Conservation (phyloP, 2,329 filamentous ascomycete species). For the Colletotrichum lini region DNA sequence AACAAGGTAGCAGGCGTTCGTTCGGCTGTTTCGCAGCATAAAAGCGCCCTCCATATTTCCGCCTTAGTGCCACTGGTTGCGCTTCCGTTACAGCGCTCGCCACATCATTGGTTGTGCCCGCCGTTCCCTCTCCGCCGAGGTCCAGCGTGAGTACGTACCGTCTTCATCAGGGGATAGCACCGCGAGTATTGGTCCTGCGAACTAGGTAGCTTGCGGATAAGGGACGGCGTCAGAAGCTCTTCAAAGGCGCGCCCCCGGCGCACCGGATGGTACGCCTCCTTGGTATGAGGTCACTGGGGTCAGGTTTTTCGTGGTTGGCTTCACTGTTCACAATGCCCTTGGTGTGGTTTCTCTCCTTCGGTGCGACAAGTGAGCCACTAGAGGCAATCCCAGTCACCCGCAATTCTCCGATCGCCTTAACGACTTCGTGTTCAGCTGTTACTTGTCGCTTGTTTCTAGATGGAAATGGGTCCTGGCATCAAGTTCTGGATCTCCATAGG, state of each 20-base stretch:
- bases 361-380: constrained; percentile 37
- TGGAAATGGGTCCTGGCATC: constrained; percentile 24
- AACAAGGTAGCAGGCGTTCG: constrained; percentile 39
- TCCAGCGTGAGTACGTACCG: constrained; percentile 29
- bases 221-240: constrained; percentile 25
- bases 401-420: constrained; percentile 33
- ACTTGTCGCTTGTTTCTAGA: constrained; percentile 20
- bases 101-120: constrained; percentile 32
- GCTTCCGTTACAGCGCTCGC: constrained; percentile 42
- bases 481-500: not conserved
- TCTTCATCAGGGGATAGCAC: constrained; percentile 13
- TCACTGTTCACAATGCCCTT: not conserved
- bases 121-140: constrained; percentile 41
- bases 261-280: constrained; percentile 29
- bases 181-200: constrained; percentile 3
- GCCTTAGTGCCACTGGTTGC: constrained; percentile 28
- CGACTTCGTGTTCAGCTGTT: constrained; percentile 25
- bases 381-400: constrained; percentile 33
- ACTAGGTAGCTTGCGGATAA: constrained; percentile 37
- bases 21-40: constrained; percentile 42
- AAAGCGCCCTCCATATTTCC: constrained; percentile 41
- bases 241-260: constrained; percentile 25
- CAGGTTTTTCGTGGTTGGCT: constrained; percentile 9
- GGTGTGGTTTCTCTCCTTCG: constrained; percentile 7
- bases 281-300: constrained; percentile 39